phyloP scores from a whole-genome alignment of 1,284 basidiomycete genomes.

The Blastosporella zonata region DNA sequence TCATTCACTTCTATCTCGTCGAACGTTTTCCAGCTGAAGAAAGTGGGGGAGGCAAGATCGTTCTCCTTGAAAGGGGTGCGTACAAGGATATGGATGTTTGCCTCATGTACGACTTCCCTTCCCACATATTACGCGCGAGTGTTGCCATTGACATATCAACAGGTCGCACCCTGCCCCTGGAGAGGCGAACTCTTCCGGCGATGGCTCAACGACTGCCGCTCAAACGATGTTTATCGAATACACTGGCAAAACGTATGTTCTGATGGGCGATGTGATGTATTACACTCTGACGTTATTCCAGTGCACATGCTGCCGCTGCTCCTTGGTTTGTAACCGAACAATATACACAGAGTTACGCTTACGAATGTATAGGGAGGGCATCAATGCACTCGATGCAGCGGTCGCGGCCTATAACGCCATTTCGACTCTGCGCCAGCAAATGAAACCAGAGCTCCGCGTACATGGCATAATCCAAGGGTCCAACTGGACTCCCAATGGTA shows the following conservation, averaged over 20 bases:
- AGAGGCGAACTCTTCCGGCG: constrained; percentile 40
- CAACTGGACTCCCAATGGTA: constrained; percentile 65
- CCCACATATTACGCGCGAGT: constrained; percentile 14
- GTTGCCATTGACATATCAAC: constrained; percentile 6
- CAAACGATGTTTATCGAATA: constrained; percentile 62
- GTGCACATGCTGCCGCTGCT: constrained; percentile 71
- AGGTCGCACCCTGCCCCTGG: constrained; percentile 70
- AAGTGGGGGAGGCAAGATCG: constrained; percentile 73
- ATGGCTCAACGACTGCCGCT: constrained; percentile 56
- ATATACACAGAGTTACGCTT: neutral
- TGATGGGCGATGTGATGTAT: neutral
- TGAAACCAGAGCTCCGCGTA: constrained; percentile 61
- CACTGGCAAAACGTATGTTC: constrained; percentile 59
- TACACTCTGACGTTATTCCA: constrained; percentile 24
- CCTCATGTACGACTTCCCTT: constrained; percentile 51
- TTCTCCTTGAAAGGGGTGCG: constrained; percentile 67
- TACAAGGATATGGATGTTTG: constrained; percentile 79
- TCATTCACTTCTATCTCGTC: neutral
- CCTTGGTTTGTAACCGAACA: constrained; percentile 45
- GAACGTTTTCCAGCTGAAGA: constrained; percentile 61
- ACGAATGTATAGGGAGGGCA: constrained; percentile 59
- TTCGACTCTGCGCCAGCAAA: constrained; percentile 74
- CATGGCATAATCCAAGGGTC: constrained; percentile 65
- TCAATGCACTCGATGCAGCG: constrained; percentile 83
- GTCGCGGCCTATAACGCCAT: constrained; percentile 77